Percentiles rank a stretch among this genome's conserved stretches.
These are phyloP conservation scores for Metschnikowia corniflorae DNA, from an alignment of 805 yeast species.

Conservation along the genomic window DNA sequence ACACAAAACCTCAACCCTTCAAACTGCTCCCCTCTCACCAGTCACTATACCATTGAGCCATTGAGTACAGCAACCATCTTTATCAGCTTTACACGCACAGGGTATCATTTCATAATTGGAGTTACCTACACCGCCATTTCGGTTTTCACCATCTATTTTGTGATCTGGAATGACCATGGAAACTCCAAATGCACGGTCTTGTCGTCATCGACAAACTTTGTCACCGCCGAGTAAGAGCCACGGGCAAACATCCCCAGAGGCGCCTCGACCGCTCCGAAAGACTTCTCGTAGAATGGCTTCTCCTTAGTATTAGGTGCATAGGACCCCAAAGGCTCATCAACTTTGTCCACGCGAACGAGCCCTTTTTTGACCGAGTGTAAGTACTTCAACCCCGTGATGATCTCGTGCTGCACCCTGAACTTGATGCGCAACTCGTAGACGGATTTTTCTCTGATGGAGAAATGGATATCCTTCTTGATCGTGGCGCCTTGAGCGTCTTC, in stretches of 20 bases:
- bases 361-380: conserved; percentile 81
- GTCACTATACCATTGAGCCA: no score
- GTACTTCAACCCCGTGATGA: conserved; percentile 86
- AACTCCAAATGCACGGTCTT: conserved; percentile 65
- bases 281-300: conserved; percentile 70
- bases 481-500: conserved; percentile 56
- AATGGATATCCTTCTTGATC: conserved; percentile 59
- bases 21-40: no score
- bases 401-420: conserved; percentile 85
- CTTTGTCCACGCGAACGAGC: conserved; percentile 81
- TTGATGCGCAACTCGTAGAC: conserved; percentile 67
- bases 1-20: no score
- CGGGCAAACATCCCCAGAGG: conserved; percentile 88
- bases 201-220: conserved; percentile 87
- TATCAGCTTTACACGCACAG: no score
- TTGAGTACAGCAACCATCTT: no score
- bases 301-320: conserved; percentile 84
- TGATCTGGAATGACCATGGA: conserved; percentile 84
- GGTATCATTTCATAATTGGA: no score
- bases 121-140: no score
- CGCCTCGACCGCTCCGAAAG: conserved; percentile 65
- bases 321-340: conserved; percentile 86
- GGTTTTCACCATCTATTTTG: no score
- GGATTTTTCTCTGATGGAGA: conserved; percentile 75
- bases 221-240: conserved; percentile 76